A percentile compares a stretch with the other conserved stretches of the same genome.
Evolutionary conservation across 805 yeast genomes (phyloP).

Genomic region (Hyphopichia homilentoma): DNA sequence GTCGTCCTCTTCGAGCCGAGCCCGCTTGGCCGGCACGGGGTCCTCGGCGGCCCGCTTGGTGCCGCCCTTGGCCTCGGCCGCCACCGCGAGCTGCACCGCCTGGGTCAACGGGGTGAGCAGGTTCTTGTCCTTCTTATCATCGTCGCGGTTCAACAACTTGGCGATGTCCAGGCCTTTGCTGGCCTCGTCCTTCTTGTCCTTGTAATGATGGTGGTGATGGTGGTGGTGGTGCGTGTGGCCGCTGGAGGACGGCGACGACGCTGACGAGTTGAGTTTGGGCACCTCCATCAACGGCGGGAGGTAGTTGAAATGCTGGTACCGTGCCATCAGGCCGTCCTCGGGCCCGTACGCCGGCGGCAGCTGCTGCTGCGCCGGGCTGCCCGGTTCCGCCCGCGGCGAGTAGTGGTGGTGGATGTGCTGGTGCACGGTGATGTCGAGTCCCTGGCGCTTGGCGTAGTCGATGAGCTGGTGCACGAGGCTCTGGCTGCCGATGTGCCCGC

Average conservation of each 20-base stretch:
- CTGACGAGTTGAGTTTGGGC: conserved; percentile 64
- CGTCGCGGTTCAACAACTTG: conserved; percentile 39
- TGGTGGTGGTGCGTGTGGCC: conserved; percentile 24
- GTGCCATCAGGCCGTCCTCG: conserved; percentile 50
- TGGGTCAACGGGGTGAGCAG: conserved; percentile 38
- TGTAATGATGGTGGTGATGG: conserved; percentile 26
- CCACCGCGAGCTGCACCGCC: conserved; percentile 38
- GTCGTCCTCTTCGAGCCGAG: conserved; percentile 6
- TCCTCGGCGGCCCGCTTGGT: conserved; percentile 1
- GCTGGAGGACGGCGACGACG: conserved; percentile 31
- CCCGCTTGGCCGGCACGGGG: conserved; percentile 3
- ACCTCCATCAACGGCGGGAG: conserved; percentile 68
- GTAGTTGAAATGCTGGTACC: conserved; percentile 72
- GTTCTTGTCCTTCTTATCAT: conserved; percentile 4
- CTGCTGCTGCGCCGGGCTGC: not conserved
- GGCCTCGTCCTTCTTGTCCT: conserved; percentile 4
- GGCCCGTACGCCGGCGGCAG: conserved; percentile 12
- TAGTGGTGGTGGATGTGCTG: conserved; percentile 85
- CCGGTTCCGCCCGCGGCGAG: conserved; percentile 32
- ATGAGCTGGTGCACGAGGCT: conserved; percentile 56
- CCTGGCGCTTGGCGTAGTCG: conserved; percentile 55
- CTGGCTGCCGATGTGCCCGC: conserved; percentile 51
- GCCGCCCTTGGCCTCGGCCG: conserved; percentile 18
- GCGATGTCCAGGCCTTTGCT: conserved; percentile 41
- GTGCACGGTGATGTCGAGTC: conserved; percentile 66